Percentiles rank a stretch among this genome's conserved stretches.
phyloP scores from a whole-genome alignment of 371 early-diverging fungal species.

The Rhizomucor miehei region DNA sequence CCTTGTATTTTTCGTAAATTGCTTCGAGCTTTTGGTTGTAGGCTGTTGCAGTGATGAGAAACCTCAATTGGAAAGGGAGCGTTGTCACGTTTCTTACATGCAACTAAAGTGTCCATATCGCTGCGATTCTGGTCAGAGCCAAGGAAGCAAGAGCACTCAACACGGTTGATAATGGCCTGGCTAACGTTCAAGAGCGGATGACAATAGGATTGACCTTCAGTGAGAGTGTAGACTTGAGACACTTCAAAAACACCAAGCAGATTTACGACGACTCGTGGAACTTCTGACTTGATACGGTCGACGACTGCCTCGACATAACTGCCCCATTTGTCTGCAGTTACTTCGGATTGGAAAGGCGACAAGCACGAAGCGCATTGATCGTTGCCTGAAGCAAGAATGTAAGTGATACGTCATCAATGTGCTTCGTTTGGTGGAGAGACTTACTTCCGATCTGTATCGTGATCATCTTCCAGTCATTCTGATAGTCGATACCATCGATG shows the following conservation, averaged over 20 bases:
- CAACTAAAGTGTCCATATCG: conserved; percentile 9
- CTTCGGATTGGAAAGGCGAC: conserved; percentile 2
- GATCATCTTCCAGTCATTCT: conserved; percentile 44
- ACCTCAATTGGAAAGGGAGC: too few relatives aligned
- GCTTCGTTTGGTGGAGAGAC: too few relatives aligned
- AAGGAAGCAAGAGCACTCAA: conserved; percentile 14
- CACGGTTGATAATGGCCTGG: conserved; percentile 6
- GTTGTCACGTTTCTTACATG: neutral
- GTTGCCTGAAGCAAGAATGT: too few relatives aligned
- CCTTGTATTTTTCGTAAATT: conserved; percentile 12
- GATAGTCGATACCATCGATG: conserved; percentile 13
- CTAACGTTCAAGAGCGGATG: conserved; percentile 3
- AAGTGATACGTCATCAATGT: too few relatives aligned
- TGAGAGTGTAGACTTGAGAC: conserved; percentile 9
- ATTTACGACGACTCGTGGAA: conserved; percentile 13
- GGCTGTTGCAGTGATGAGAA: too few relatives aligned
- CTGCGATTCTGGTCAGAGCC: neutral
- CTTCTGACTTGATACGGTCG: conserved; percentile 11
- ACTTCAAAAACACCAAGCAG: conserved; percentile 17
- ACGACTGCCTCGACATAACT: conserved; percentile 12
- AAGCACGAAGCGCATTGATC: conserved; percentile 18
- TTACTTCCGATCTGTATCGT: conserved; percentile 43
- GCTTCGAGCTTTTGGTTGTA: conserved; percentile 10
- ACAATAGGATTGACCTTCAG: conserved; percentile 13
- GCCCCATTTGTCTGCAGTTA: conserved; percentile 13